A percentile compares a stretch with the other conserved stretches of the same genome.
Evolutionary conservation across 768 basidiomycete genomes (phyloP).

Genomic region (Cystobasidium tubakii): DNA sequence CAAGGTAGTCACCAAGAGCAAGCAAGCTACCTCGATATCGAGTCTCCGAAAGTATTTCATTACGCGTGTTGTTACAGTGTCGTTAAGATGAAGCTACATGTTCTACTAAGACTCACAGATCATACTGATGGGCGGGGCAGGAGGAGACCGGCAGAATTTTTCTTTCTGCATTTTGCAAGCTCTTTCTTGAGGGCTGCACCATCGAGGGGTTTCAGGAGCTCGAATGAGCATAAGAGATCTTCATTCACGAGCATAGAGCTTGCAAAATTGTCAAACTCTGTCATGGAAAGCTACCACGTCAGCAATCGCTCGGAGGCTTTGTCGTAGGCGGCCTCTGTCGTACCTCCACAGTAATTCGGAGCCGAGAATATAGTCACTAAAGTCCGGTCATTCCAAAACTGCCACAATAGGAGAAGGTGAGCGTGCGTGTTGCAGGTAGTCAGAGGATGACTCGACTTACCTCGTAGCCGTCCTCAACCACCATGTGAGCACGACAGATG

Average conservation of each 20-base stretch:
- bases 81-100: not conserved
- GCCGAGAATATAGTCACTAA: constrained; percentile 98
- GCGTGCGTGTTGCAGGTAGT: too few species aligned
- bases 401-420: constrained; percentile 47
- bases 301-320: too few species aligned
- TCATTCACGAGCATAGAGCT: constrained; percentile 75
- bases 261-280: constrained; percentile 92
- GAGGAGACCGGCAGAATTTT: constrained; percentile 40
- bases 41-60: too few species aligned
- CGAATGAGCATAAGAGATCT: constrained; percentile 93
- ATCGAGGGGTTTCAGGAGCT: constrained; percentile 70
- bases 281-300: too few species aligned
- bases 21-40: too few species aligned
- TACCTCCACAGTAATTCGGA: constrained; percentile 92
- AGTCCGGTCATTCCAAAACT: constrained; percentile 99
- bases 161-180: constrained; percentile 51
- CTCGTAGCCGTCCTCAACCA: constrained; percentile 68
- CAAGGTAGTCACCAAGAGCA: too few species aligned
- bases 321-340: too few species aligned
- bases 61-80: not conserved
- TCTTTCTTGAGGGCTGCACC: constrained; percentile 52
- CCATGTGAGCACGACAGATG: constrained; percentile 99
- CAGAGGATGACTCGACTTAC: too few species aligned
- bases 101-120: not conserved
- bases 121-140: not conserved